Conservation (phyloP, 2,329 filamentous ascomycete species). For the Cladosporium colombiae region DNA sequence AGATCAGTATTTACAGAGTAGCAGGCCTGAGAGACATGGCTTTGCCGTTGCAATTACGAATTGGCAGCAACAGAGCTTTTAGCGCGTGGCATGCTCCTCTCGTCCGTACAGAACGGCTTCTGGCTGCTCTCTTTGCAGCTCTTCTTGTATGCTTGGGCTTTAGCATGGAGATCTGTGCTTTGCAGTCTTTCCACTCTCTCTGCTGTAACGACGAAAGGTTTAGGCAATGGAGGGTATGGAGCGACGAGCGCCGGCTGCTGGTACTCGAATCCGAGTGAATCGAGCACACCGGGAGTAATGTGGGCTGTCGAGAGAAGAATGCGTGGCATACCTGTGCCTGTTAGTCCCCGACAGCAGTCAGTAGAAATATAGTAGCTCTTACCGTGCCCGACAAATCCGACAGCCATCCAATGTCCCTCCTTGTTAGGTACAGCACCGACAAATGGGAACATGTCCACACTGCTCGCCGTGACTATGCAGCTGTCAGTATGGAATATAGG, state of each 20-base stretch:
- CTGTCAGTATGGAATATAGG: neutral
- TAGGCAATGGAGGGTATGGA: conserved; percentile 31
- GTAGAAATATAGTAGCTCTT: conserved; percentile 27
- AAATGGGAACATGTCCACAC: conserved; percentile 51
- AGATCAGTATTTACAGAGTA: neutral
- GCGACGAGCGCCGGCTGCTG: conserved; percentile 26
- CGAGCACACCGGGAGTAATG: conserved; percentile 31
- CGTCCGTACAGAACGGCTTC: conserved; percentile 26
- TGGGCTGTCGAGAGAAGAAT: conserved; percentile 36
- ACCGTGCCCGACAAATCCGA: conserved; percentile 55
- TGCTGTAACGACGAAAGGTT: conserved; percentile 33
- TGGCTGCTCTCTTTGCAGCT: conserved; percentile 22
- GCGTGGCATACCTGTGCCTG: conserved; percentile 35
- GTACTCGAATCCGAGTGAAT: conserved; percentile 27
- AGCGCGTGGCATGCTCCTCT: conserved; percentile 16
- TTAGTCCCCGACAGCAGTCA: neutral
- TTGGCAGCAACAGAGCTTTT: neutral
- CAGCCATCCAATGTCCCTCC: conserved; percentile 46
- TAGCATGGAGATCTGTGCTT: conserved; percentile 21
- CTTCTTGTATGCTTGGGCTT: conserved; percentile 22
- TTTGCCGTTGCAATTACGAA: neutral
- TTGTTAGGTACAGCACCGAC: conserved; percentile 45
- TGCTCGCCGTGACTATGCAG: conserved; percentile 22
- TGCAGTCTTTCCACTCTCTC: conserved; percentile 32
- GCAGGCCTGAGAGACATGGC: neutral